These are phyloP conservation scores for Monosporozyma siamensis DNA, from an alignment of 805 yeast genomes.

Conservation along the genomic window DNA sequence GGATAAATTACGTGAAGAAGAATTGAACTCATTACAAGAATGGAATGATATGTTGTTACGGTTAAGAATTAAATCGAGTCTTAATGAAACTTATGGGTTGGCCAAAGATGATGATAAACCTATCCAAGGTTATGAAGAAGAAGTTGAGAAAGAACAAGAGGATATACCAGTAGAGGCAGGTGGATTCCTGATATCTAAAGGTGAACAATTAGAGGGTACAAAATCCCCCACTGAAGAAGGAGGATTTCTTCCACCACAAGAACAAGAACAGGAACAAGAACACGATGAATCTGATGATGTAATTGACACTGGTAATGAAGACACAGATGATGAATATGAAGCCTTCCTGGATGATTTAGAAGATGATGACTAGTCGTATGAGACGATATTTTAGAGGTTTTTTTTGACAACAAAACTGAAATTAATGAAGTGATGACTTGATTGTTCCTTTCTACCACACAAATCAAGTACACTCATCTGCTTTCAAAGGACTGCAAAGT, in stretches of 20 bases:
- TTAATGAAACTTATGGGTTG: slow-evolving; percentile 40
- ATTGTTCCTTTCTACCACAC: too few species aligned
- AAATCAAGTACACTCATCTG: too few species aligned
- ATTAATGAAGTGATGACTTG: too few species aligned
- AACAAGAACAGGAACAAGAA: neutral
- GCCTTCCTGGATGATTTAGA: slow-evolving; percentile 25
- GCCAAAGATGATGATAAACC: slow-evolving; percentile 8
- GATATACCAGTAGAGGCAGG: slow-evolving; percentile 6
- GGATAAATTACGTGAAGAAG: slow-evolving; percentile 35
- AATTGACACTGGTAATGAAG: neutral
- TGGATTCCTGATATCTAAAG: slow-evolving; percentile 8
- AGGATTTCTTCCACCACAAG: neutral
- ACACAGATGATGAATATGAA: slow-evolving; percentile 22
- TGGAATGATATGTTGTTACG: slow-evolving; percentile 31
- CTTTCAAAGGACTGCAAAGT: too few species aligned
- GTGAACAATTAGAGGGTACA: neutral
- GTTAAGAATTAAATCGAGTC: slow-evolving; percentile 28
- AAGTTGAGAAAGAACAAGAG: slow-evolving; percentile 4
- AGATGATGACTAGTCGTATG: neutral
- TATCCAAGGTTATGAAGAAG: slow-evolving; percentile 14
- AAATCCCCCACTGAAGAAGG: slow-evolving; percentile 6
- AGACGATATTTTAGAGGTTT: neutral
- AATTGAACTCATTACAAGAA: slow-evolving; percentile 38
- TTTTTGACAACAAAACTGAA: too few species aligned
- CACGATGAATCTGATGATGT: neutral